These are phyloP conservation scores for Picochlorum costavermella DNA, from an alignment of 139 green algal genomes.

Conservation along the genomic window DNA sequence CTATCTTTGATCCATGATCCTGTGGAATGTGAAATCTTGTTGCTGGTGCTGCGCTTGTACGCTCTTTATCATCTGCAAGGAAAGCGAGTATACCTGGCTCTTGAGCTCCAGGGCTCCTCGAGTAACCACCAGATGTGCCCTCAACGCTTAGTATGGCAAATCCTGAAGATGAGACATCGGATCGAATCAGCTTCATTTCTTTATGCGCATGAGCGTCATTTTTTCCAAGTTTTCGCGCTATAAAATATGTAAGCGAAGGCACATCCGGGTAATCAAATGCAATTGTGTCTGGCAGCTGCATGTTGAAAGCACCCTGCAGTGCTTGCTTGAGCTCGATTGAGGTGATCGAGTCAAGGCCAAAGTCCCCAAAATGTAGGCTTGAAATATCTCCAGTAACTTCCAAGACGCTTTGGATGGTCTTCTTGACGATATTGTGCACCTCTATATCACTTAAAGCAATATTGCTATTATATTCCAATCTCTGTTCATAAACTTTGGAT, in stretches of 20 bases:
- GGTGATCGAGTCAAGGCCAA: conserved; percentile 8
- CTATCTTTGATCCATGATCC: background rate
- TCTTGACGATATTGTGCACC: background rate
- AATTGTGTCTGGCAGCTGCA: conserved; percentile 39
- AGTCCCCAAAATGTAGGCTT: background rate
- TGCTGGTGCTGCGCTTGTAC: background rate
- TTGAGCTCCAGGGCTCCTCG: too few relatives aligned
- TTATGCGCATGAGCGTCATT: too few relatives aligned
- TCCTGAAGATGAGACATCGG: too few relatives aligned
- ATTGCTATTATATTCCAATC: too few relatives aligned
- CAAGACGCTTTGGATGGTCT: conserved; percentile 4
- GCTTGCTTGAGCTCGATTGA: conserved; percentile 37
- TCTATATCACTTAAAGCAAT: too few relatives aligned
- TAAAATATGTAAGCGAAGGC: conserved; percentile 20
- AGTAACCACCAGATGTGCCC: too few relatives aligned
- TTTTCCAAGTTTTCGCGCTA: background rate
- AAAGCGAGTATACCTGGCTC: too few relatives aligned
- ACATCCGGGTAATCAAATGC: conserved; percentile 58
- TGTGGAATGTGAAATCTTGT: conserved; percentile 15
- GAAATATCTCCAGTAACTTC: background rate
- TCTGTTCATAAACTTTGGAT: too few relatives aligned
- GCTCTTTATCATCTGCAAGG: background rate
- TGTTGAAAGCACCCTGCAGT: conserved; percentile 15
- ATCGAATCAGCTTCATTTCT: too few relatives aligned
- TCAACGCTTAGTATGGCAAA: too few relatives aligned